Base-by-base conservation (phyloP, 2,329 filamentous ascomycete genomes). In the Ascocoryne sarcoides region DNA sequence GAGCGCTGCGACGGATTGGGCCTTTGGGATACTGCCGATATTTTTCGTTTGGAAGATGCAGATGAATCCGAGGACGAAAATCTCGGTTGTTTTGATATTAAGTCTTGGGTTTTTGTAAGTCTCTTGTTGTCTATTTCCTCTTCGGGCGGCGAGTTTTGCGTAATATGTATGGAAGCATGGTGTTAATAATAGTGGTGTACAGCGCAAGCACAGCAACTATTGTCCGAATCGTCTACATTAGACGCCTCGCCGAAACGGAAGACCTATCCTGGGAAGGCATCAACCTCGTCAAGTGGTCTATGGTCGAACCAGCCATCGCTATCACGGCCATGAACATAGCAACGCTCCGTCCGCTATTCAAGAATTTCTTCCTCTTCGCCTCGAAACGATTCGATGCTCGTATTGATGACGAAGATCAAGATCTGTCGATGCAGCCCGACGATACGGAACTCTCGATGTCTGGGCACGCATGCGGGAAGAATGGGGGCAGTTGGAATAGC, bases 251-350 rank as follows among this genome's bases (percentile, higher is more conserved):
- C 2, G 47, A 56, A n/a, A 60, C 59, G 19, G 43, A 45, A 8
- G 65, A 68, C 40, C 61, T 60, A 36, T 53, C 64, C 2, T 66
- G 62, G 56, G 58, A 61, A 40, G 64, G 64, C 42, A 62, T 63
- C 12, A 64, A 65, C 46, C 51, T 67, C 5, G 60, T 62, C 4
- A 66, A 67, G 42, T 68, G 65, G 65, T 65, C 62, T 3, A 64
- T 65, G 34, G 57, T 63, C n/a, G 64, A 67, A 45, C 62, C 61
- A 21, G 62, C 61, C 3, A 59, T 67, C 12, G 63, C 62, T 4
- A 60, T 67, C 9, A 59, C 62, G 4, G 64, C 64, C 2, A 60
- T 62, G 9, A 63, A 62, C 12, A 54, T 65, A 14, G 64, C 64
- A 0, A 66, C 63, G 1, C 57, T 66, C 2, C 63, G 63, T 1